phyloP scores from a whole-genome alignment of 331 rosid species.

The Arachis monticola region DNA sequence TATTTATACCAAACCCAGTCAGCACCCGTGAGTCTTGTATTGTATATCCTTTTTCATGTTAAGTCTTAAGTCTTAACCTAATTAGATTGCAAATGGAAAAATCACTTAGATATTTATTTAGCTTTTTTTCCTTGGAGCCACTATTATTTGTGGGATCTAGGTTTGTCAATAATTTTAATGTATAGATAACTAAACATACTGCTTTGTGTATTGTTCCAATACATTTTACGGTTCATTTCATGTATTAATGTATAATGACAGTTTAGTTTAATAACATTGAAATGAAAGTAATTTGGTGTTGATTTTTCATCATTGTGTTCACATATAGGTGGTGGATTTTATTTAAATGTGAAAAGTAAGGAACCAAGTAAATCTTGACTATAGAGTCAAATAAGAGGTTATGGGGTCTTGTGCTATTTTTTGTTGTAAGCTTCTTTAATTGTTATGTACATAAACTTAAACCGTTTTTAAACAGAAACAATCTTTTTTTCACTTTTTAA shows the following conservation, averaged over 20 bases:
- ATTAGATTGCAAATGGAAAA: constrained; percentile 34
- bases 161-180: constrained; percentile 9
- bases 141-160: constrained; percentile 26
- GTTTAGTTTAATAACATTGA: not conserved
- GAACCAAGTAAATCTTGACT: no score
- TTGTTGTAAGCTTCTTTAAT: no score
- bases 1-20: no score
- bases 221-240: constrained; percentile 1
- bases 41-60: constrained; percentile 16
- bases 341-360: not conserved
- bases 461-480: no score
- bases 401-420: no score
- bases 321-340: no score
- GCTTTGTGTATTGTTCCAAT: not conserved
- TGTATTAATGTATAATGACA: not conserved
- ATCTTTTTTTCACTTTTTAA: no score
- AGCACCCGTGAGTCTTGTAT: no score
- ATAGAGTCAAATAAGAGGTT: no score
- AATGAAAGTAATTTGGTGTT: no score
- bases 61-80: not conserved
- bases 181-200: not conserved
- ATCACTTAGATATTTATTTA: constrained; percentile 22
- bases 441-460: no score
- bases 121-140: not conserved
- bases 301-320: no score